A percentile compares a stretch with the other conserved stretches of the same genome.
Conservation (phyloP, 1,139 yeast genomes). For the Kodamaea suecica region DNA sequence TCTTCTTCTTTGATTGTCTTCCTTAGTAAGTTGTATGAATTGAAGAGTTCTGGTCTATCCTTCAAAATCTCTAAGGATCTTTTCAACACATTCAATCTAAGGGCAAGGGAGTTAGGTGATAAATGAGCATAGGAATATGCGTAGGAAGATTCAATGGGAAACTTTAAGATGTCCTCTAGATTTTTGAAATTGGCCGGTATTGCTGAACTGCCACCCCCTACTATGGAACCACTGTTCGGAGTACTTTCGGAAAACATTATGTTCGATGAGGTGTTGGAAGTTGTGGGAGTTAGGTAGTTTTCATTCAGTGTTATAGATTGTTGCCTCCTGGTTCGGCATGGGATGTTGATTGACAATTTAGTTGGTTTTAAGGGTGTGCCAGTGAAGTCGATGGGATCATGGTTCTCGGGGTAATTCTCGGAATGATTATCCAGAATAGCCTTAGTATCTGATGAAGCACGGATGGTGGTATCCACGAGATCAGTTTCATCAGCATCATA, state of each 20-base stretch:
- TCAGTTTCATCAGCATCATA: conserved; percentile 13
- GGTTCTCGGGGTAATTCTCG: no score
- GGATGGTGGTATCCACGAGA: background rate
- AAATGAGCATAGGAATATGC: conserved; percentile 82
- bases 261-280: conserved; percentile 9
- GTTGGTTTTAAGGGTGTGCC: background rate
- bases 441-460: no score
- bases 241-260: conserved; percentile 3
- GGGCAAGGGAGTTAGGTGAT: conserved; percentile 76
- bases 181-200: conserved; percentile 15
- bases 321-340: conserved; percentile 9
- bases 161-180: conserved; percentile 42
- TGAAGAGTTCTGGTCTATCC: conserved; percentile 57
- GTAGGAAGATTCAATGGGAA: conserved; percentile 78
- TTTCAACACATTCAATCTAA: conserved; percentile 69
- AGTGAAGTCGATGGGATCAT: no score
- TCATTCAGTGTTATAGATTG: conserved; percentile 7
- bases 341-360: background rate
- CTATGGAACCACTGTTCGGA: no score
- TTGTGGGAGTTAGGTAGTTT: conserved; percentile 13
- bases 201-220: no score
- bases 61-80: conserved; percentile 69
- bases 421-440: no score
- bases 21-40: conserved; percentile 17
- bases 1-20: conserved; percentile 1